Conservation (phyloP, 495 filamentous ascomycete species). For the Zalerion maritima region DNA sequence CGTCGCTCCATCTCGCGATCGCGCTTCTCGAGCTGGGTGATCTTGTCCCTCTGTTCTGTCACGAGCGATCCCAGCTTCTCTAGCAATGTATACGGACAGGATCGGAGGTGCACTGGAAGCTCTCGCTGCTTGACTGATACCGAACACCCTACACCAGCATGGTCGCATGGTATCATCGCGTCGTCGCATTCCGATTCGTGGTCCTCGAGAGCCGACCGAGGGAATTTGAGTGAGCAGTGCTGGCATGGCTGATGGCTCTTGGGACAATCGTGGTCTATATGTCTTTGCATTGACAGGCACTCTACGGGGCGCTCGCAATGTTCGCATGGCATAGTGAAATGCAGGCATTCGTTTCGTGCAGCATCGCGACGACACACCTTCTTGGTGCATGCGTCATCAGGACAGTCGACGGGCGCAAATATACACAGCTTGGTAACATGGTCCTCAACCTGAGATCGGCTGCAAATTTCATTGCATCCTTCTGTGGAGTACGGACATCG, state of each 20-base stretch:
- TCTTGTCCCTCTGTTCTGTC: constrained; percentile 13
- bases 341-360: constrained; percentile 31
- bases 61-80: constrained; percentile 21
- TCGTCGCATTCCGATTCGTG: constrained; percentile 29
- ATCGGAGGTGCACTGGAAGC: constrained; percentile 14
- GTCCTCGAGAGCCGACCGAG: constrained; percentile 23
- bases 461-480: constrained; percentile 48
- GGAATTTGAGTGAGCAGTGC: constrained; percentile 20
- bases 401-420: constrained; percentile 50
- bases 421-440: constrained; percentile 67
- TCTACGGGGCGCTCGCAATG: constrained; percentile 26
- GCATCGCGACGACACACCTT: constrained; percentile 20
- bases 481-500: constrained; percentile 48
- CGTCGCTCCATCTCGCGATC: constrained; percentile 24
- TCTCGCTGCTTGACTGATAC: constrained; percentile 15
- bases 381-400: constrained; percentile 28
- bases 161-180: constrained; percentile 24
- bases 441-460: constrained; percentile 52
- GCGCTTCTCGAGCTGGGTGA: constrained; percentile 16
- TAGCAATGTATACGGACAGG: constrained; percentile 20
- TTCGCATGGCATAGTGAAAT: constrained; percentile 26
- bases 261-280: constrained; percentile 20
- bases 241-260: constrained; percentile 21
- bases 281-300: constrained; percentile 26
- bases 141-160: constrained; percentile 25